phyloP scores from a whole-genome alignment of 1,139 yeast genomes.

The Blastobotrys ciferrii region DNA sequence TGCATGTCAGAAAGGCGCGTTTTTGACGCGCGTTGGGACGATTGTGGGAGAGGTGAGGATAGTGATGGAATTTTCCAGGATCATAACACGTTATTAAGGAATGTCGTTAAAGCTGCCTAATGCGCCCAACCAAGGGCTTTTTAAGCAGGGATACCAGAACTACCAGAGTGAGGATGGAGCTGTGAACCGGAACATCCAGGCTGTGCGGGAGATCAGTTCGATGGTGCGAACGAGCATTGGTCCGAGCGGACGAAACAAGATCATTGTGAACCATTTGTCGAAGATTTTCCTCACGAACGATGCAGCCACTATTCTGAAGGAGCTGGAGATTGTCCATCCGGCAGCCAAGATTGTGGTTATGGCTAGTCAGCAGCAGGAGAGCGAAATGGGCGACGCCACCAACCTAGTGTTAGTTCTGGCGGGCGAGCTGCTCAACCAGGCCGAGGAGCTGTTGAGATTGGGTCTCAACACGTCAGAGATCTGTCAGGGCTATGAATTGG shows the following conservation, averaged over 20 bases:
- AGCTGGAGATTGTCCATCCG: constrained; percentile 93
- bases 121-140: constrained; percentile 90
- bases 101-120: constrained; percentile 92
- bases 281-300: constrained; percentile 90
- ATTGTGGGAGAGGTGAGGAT: neutral
- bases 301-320: constrained; percentile 94
- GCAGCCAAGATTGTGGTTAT: constrained; percentile 93
- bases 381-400: constrained; percentile 81
- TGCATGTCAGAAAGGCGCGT: too few relatives aligned
- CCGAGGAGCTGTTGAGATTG: constrained; percentile 77
- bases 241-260: constrained; percentile 95
- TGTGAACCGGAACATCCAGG: constrained; percentile 84
- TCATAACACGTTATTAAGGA: neutral
- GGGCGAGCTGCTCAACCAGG: constrained; percentile 83
- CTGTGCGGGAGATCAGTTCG: constrained; percentile 87
- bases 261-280: constrained; percentile 81
- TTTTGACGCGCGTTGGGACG: constrained; percentile 1
- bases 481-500: constrained; percentile 84
- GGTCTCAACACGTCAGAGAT: constrained; percentile 91
- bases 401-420: constrained; percentile 74
- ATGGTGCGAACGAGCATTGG: constrained; percentile 95
- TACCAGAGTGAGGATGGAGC: constrained; percentile 93
- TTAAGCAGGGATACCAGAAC: constrained; percentile 94
- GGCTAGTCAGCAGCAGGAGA: constrained; percentile 97
- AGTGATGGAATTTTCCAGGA: constrained; percentile 7